Evolutionary conservation across 441 rosid species (phyloP), one percentile per base, ranked within the genome.

Genomic region (Euphorbia schlechtendalii): DNA sequence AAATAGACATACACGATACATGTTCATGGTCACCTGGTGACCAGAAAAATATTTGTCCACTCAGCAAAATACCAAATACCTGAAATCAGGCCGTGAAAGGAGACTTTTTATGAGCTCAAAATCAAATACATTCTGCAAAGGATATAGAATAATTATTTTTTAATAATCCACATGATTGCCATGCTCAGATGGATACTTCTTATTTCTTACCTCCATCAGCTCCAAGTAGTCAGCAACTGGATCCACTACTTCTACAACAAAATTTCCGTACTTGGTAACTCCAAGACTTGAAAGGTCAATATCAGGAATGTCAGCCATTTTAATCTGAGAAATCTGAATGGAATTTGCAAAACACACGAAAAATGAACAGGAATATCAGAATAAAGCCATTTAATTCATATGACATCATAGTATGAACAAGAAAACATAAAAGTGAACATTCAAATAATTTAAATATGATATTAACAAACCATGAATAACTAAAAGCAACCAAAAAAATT

Each of bases 141-240:
- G 63, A 74, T 45, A 64, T 63, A 54, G 73, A 34, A 69, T 20
- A 65, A 18, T 76, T 54, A 74, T 24, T 66, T 54, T 65, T 40
- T 56, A 48, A 5, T 52, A 63, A 68, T 64, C 71, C 64, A 61
- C 69, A 64, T 27, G 46, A 58, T 52, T 43, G 45, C 61, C 60
- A 70, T 60, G 56, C 24, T 34, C 69, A 63, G 32, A 30, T 68
- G 61, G 54, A 55, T 51, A 56, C 43, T 14, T 64, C 45, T 55
- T 69, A 30, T 62, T 70, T 77, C 84, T 70, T 66, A 89, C 96
- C 92, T 91, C 92, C 97, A 94, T 83, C 65, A 94, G 77, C 78
- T 87, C 97, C 84, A 90, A 75, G 70, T 89, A 90, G 76, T 90
- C 97, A 6, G 96, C 83, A 77, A 94, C 94, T 4, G 99, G 94